phyloP scores from a whole-genome alignment of 768 basidiomycete species.

The Russula vinacea region DNA sequence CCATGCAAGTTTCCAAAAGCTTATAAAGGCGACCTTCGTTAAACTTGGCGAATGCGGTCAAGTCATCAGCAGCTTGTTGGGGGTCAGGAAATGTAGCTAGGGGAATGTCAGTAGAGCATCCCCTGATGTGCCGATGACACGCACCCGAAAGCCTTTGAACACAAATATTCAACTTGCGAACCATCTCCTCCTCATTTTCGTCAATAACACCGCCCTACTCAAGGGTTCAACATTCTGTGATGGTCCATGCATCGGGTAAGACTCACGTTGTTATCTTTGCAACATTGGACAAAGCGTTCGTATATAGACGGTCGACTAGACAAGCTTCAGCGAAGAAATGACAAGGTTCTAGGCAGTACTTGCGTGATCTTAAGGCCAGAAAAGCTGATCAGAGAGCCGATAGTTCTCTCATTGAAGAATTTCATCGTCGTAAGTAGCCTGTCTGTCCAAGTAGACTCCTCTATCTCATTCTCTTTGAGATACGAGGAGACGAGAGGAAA shows the following conservation, averaged over 20 bases:
- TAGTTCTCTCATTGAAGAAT: constrained; percentile 56
- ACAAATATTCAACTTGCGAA: constrained; percentile 50
- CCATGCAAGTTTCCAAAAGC: constrained; percentile 75
- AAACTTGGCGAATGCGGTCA: constrained; percentile 76
- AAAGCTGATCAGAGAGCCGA: constrained; percentile 56
- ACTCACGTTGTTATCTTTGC: constrained; percentile 81
- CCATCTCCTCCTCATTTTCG: constrained; percentile 65
- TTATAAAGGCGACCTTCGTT: constrained; percentile 88
- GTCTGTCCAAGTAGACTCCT: constrained; percentile 86
- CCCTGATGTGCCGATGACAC: constrained; percentile 30
- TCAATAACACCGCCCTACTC: constrained; percentile 86
- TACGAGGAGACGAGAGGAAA: constrained; percentile 67
- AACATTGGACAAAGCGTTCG: constrained; percentile 67
- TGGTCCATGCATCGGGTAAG: constrained; percentile 6
- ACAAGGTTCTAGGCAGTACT: constrained; percentile 33
- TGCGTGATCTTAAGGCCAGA: constrained; percentile 64
- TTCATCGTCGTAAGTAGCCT: constrained; percentile 70
- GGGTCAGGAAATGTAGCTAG: constrained; percentile 62
- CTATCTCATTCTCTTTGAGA: constrained; percentile 52
- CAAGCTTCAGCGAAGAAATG: constrained; percentile 9
- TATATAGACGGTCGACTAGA: constrained; percentile 65
- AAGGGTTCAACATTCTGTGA: constrained; percentile 12
- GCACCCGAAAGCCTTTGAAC: constrained; percentile 61
- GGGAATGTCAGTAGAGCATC: neutral
- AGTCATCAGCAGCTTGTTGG: constrained; percentile 71